phyloP scores from a whole-genome alignment of 2,329 filamentous ascomycete species.

The Calonectria multiphialidica region DNA sequence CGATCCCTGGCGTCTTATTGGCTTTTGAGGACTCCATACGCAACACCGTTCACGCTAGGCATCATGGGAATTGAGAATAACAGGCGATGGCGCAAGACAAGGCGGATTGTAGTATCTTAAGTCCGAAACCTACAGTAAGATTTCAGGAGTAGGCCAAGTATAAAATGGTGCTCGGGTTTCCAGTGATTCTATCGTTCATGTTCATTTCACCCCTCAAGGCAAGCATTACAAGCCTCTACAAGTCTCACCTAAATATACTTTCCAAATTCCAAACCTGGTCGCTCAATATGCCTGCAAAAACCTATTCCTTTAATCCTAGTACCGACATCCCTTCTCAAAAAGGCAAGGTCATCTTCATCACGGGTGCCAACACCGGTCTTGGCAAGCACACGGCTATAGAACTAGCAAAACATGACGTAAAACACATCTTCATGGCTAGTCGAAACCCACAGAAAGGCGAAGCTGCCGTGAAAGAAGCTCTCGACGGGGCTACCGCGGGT shows the following conservation, averaged over 20 bases:
- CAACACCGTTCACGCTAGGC: neutral
- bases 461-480: slow-evolving; percentile 8
- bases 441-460: slow-evolving; percentile 7
- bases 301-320: slow-evolving; percentile 10
- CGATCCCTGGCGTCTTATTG: neutral
- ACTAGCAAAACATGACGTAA: slow-evolving; percentile 13
- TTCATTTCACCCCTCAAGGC: too few relatives aligned
- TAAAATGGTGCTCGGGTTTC: neutral
- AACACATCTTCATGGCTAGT: slow-evolving; percentile 17
- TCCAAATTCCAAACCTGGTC: neutral
- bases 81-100: neutral
- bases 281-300: neutral
- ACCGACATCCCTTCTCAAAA: slow-evolving; percentile 13
- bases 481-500: neutral
- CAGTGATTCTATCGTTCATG: neutral
- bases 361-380: slow-evolving; percentile 20
- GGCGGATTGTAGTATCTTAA: neutral
- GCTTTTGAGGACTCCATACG: neutral
- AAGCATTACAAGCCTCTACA: too few relatives aligned
- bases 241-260: neutral
- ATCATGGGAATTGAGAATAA: neutral
- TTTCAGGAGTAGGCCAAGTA: neutral
- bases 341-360: slow-evolving; percentile 23
- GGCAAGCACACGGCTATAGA: slow-evolving; percentile 14
- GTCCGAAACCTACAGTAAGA: neutral